phyloP scores from a whole-genome alignment of 805 yeast genomes.

The Nakazawaea pomicola region DNA sequence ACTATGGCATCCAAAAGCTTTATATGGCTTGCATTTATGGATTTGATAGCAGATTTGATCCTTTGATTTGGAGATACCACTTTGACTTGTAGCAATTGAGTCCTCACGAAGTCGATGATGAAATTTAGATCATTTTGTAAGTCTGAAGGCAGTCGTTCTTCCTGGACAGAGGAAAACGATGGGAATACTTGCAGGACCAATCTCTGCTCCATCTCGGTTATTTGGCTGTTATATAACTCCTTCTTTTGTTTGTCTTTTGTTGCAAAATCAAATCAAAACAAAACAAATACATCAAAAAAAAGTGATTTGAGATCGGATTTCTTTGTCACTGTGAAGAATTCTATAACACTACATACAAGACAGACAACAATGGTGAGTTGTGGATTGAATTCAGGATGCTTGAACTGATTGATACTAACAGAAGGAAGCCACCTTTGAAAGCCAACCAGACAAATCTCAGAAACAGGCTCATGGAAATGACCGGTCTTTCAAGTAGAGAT shows the following conservation, averaged over 20 bases:
- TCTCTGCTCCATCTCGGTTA: conserved; percentile 1
- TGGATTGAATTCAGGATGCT: background rate
- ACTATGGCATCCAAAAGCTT: conserved; percentile 3
- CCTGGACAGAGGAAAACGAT: conserved; percentile 1
- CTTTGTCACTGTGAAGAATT: background rate
- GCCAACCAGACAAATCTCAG: conserved; percentile 7
- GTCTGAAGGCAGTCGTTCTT: conserved; percentile 8
- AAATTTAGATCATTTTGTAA: conserved; percentile 10
- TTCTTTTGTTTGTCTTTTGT: background rate
- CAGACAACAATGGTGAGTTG: background rate
- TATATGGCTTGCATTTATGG: background rate
- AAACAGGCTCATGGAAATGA: conserved; percentile 34
- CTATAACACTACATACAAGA: background rate
- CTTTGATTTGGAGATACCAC: conserved; percentile 7
- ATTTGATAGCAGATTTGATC: conserved; percentile 6
- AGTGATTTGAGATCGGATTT: too few relatives aligned
- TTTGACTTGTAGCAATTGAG: background rate
- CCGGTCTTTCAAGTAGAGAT: conserved; percentile 29
- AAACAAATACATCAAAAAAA: background rate
- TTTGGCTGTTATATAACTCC: too few relatives aligned
- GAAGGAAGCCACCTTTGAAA: background rate
- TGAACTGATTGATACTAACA: background rate
- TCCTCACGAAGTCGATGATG: conserved; percentile 6
- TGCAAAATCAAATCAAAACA: background rate
- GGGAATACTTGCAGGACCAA: conserved; percentile 6